A percentile compares a stretch with the other conserved stretches of the same genome.
These are phyloP conservation scores for Astragalus glycyphyllos DNA, from an alignment of 306 rosid genomes.

Conservation along the genomic window DNA sequence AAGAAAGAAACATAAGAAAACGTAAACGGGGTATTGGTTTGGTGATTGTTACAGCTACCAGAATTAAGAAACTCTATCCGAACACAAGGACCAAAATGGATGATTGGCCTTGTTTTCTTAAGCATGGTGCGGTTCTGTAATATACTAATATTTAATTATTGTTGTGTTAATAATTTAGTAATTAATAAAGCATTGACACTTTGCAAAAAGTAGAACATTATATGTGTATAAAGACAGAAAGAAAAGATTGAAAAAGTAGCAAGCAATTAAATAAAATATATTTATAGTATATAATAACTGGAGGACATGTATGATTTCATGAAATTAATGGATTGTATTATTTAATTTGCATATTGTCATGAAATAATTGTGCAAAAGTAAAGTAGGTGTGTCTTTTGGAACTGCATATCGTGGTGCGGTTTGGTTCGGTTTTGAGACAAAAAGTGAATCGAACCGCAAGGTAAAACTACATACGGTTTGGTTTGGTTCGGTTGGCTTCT, in stretches of 20 bases:
- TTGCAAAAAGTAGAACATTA: conserved; percentile 41
- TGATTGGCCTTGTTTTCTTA: conserved; percentile 45
- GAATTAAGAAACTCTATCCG: conserved; percentile 46
- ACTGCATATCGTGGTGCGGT: too few species aligned
- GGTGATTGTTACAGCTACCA: conserved; percentile 53
- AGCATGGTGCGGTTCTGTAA: conserved; percentile 31
- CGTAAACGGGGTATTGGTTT: not conserved
- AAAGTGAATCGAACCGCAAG: too few species aligned
- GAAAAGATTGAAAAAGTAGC: conserved; percentile 22
- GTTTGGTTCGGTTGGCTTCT: too few species aligned
- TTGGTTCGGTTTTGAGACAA: too few species aligned
- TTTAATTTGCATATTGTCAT: conserved; percentile 32
- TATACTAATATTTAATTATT: conserved; percentile 41
- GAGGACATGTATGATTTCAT: conserved; percentile 44
- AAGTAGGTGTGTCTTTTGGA: conserved; percentile 40
- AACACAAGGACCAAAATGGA: conserved; percentile 46
- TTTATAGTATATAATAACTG: not conserved
- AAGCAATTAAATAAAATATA: conserved; percentile 38
- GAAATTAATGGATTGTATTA: conserved; percentile 36
- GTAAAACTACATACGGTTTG: too few species aligned
- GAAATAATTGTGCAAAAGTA: conserved; percentile 29
- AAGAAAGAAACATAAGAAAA: conserved; percentile 43
- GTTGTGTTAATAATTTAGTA: not conserved
- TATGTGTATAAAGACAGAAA: conserved; percentile 27
- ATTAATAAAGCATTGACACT: conserved; percentile 44